Base-by-base conservation (phyloP, 2,329 filamentous ascomycete genomes). In the Aspergillus ustus region DNA sequence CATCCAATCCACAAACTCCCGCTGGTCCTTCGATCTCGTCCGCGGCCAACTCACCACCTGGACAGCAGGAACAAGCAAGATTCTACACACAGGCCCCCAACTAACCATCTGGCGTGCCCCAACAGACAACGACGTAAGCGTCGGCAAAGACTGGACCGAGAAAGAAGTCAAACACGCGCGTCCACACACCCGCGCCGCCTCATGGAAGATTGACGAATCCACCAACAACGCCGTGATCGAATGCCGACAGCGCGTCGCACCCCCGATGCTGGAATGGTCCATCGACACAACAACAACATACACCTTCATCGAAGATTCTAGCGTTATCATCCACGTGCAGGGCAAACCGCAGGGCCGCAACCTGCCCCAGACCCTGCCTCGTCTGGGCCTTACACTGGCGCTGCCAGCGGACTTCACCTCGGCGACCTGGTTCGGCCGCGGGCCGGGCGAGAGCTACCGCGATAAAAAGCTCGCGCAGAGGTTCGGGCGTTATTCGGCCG, bases 71-170 rank as follows among this genome's bases (percentile, higher is more conserved):
- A 43, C 25, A 2, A 49, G 29, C 19, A 6, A 31, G 34, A 22
- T 7, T 1, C 49, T 1, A 29, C 54, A 40, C 15, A 46, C 2
- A 37, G 59, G 11, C 7, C 25, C n/a, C 59, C 50, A 37, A 22
- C 45, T 7, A 3, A 67, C 69, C n/a, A 72, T 73, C 59, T 75
- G 73, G 73, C 72, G 73, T 19, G 67, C 72, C 13, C 72, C 72
- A 28, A 75, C 72, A 5, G 70, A 73, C 60, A 75, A 75, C 58
- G 73, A 75, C 48, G 57, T 67, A 70, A 72, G 67, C 69, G 68
- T 17, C 66, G 66, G n/a, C 72, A 66, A 44, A 68, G 71, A 22
- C 28, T 64, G 22, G 59, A 59, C 43, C 4, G 34, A 40, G 34
- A 40, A 40, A 13, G 34, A 40, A 40, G 34, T 40, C 8, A 40